Conservation (phyloP, 2,329 filamentous ascomycete genomes). For the Pseudogymnoascus sp. region DNA sequence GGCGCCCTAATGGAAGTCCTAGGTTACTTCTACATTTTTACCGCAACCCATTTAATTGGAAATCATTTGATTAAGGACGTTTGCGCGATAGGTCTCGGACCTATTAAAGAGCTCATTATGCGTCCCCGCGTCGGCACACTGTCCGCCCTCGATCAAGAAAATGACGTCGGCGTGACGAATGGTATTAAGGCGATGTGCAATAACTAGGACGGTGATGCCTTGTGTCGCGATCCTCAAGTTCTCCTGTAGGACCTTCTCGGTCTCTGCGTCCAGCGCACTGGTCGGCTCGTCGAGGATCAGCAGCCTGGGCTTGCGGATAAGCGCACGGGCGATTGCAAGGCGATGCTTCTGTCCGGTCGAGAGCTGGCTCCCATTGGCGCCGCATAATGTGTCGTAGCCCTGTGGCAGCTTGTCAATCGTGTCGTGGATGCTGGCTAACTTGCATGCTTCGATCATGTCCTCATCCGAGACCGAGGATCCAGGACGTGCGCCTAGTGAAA, state of each 20-base stretch:
- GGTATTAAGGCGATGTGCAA: constrained; percentile 25
- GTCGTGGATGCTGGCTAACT: constrained; percentile 83
- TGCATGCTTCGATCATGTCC: constrained; percentile 68
- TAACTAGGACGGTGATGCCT: constrained; percentile 39
- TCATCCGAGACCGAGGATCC: constrained; percentile 42
- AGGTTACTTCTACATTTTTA: not conserved
- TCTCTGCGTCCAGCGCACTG: constrained; percentile 57
- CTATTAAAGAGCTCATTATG: constrained; percentile 20
- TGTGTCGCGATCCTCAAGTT: not conserved
- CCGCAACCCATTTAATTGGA: not conserved
- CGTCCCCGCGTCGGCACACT: constrained; percentile 22
- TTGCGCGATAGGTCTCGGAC: constrained; percentile 20
- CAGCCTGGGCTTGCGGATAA: constrained; percentile 57
- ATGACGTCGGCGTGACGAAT: constrained; percentile 24
- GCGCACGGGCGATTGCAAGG: constrained; percentile 72
- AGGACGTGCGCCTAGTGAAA: constrained; percentile 51
- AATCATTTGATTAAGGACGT: constrained; percentile 5
- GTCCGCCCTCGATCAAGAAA: constrained; percentile 23
- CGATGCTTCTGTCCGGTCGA: constrained; percentile 93
- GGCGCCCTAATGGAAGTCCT: not conserved
- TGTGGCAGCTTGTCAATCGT: constrained; percentile 75
- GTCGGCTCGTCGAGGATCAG: constrained; percentile 68
- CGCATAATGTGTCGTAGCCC: constrained; percentile 82
- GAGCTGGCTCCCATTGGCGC: constrained; percentile 79
- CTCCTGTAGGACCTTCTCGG: constrained; percentile 44